Evolutionary conservation across 1,284 basidiomycete genomes (phyloP).

Genomic region (Stygiomarasmius scandens): DNA sequence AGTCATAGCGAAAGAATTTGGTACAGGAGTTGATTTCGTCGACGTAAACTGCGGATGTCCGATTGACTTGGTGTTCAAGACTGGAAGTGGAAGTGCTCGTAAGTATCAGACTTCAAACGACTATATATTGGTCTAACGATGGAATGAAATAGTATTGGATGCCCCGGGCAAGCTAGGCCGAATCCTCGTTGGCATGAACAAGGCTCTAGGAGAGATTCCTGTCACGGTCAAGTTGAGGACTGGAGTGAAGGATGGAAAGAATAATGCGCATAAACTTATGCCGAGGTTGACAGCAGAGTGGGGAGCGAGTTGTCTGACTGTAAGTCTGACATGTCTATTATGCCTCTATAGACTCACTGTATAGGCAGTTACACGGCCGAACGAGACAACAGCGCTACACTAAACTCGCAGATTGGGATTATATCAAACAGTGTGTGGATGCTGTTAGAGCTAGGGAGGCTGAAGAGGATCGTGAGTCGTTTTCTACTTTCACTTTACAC

Average conservation of each 20-base stretch:
- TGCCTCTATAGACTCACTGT: neutral
- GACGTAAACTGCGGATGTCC: conserved; percentile 98
- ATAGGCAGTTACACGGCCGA: conserved; percentile 86
- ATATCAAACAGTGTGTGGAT: conserved; percentile 86
- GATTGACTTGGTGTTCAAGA: conserved; percentile 94
- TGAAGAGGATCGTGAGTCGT: conserved; percentile 70
- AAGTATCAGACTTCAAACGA: conserved; percentile 35
- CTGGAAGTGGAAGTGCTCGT: conserved; percentile 89
- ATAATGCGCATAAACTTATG: conserved; percentile 92
- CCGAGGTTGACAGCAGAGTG: conserved; percentile 80
- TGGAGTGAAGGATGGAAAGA: conserved; percentile 85
- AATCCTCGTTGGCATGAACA: conserved; percentile 91
- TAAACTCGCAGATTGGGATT: conserved; percentile 87
- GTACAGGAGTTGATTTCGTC: conserved; percentile 80
- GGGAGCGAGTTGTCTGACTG: conserved; percentile 81
- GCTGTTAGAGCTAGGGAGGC: conserved; percentile 79
- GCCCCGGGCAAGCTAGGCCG: conserved; percentile 81
- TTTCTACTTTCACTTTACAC: neutral
- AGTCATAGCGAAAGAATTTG: conserved; percentile 72
- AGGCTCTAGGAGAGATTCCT: conserved; percentile 88
- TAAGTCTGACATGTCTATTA: conserved; percentile 29
- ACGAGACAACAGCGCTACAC: conserved; percentile 91
- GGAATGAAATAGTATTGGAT: conserved; percentile 69
- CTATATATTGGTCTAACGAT: neutral
- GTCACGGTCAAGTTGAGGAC: conserved; percentile 96